Evolutionary conservation across 2,329 filamentous ascomycete genomes (phyloP).

Genomic region (Phialophora chinensis): DNA sequence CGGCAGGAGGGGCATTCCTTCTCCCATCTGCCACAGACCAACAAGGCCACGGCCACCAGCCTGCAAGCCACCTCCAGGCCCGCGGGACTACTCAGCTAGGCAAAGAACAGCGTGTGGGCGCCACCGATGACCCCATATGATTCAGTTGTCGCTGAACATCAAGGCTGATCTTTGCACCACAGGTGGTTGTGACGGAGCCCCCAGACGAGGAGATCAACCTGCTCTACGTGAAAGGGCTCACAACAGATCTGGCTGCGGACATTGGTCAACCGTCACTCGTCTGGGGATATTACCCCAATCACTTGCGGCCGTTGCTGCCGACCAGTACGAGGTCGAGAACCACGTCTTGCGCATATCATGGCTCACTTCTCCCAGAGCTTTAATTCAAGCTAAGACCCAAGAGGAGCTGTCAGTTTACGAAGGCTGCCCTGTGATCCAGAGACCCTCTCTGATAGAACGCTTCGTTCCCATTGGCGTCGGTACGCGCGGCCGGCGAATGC

Average conservation of each 20-base stretch:
- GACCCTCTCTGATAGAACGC: slow-evolving; percentile 9
- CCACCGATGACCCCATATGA: slow-evolving; percentile 6
- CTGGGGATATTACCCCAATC: slow-evolving; percentile 26
- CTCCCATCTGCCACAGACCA: slow-evolving; percentile 3
- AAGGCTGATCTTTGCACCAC: slow-evolving; percentile 21
- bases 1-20: slow-evolving; percentile 4
- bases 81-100: slow-evolving; percentile 7
- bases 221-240: slow-evolving; percentile 24
- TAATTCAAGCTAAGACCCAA: slow-evolving; percentile 11
- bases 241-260: slow-evolving; percentile 31
- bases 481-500: slow-evolving; percentile 17
- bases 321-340: slow-evolving; percentile 24
- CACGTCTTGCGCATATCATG: not conserved
- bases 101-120: slow-evolving; percentile 11
- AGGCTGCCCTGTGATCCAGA: slow-evolving; percentile 2
- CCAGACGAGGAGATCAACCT: slow-evolving; percentile 13
- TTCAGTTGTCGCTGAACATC: slow-evolving; percentile 1
- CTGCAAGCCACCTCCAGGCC: not conserved
- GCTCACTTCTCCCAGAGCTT: slow-evolving; percentile 12
- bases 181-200: slow-evolving; percentile 2
- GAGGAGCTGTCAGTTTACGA: not conserved
- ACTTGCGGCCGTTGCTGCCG: slow-evolving; percentile 16
- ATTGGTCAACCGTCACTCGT: slow-evolving; percentile 28
- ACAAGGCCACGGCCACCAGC: not conserved
- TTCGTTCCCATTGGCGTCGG: slow-evolving; percentile 17